These are phyloP conservation scores for Escallonia herrerae DNA, from an alignment of 129 eudicot species.

Conservation along the genomic window DNA sequence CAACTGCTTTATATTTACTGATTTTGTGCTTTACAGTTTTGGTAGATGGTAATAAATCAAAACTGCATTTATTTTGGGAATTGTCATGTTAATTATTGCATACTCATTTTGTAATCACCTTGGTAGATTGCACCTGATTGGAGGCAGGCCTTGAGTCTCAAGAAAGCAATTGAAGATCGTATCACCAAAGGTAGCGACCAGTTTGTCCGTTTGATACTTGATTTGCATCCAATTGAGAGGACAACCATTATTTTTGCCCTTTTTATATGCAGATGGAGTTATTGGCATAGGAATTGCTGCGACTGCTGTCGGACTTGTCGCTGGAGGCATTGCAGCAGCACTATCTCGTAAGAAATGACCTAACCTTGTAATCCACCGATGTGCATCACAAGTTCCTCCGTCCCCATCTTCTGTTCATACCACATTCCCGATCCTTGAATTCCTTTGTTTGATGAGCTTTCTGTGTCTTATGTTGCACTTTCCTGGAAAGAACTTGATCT, in stretches of 20 bases:
- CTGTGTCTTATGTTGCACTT: too few species aligned
- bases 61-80: too few species aligned
- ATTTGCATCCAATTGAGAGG: neutral
- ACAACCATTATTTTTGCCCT: neutral
- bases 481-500: too few species aligned
- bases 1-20: too few species aligned
- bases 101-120: neutral
- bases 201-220: neutral
- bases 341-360: constrained; percentile 70
- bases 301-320: constrained; percentile 87
- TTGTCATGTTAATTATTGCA: too few species aligned
- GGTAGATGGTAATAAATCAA: too few species aligned
- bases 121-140: constrained; percentile 85
- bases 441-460: too few species aligned
- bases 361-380: neutral
- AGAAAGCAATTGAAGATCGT: constrained; percentile 77
- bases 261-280: constrained; percentile 61
- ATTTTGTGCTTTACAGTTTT: too few species aligned
- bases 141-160: constrained; percentile 78
- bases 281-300: constrained; percentile 95
- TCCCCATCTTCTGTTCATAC: too few species aligned
- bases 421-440: too few species aligned
- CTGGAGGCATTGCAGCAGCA: constrained; percentile 92
- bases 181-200: constrained; percentile 55
- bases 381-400: too few species aligned